These are phyloP conservation scores for Coemansia sp. DNA, from an alignment of 192 early-diverging fungal genomes.

Conservation along the genomic window DNA sequence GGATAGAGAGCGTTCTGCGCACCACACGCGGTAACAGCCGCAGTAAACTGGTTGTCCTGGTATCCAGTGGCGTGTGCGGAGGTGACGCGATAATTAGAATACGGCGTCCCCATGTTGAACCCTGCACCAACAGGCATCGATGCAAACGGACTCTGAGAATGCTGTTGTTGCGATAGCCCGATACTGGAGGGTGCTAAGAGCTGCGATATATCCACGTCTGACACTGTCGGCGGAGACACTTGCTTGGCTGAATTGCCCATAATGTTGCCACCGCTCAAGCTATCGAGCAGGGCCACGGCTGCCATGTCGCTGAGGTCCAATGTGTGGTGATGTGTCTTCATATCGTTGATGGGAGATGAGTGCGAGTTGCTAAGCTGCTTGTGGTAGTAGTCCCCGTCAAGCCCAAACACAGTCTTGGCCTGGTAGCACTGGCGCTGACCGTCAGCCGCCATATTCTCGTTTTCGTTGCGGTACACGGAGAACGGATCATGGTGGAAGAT, in stretches of 20 bases:
- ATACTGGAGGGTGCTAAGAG: constrained; percentile 5
- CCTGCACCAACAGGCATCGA: background rate
- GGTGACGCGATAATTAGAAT: constrained; percentile 39
- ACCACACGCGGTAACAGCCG: background rate
- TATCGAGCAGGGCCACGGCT: constrained; percentile 50
- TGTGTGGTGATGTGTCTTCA: constrained; percentile 8
- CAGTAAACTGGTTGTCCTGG: background rate
- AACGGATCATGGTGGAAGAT: constrained; percentile 29
- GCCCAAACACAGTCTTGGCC: constrained; percentile 8
- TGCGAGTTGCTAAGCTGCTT: constrained; percentile 3
- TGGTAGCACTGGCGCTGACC: constrained; percentile 7
- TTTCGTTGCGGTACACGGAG: constrained; percentile 14
- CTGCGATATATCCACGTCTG: constrained; percentile 14
- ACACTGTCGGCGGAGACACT: constrained; percentile 13
- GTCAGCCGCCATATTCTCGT: constrained; percentile 21
- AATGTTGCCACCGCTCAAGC: constrained; percentile 30
- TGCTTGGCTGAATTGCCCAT: constrained; percentile 6
- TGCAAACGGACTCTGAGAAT: constrained; percentile 1
- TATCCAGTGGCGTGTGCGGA: constrained; percentile 18
- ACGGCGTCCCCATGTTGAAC: constrained; percentile 10
- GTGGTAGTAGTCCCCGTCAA: background rate
- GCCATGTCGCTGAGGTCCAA: constrained; percentile 49
- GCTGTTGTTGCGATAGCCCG: background rate
- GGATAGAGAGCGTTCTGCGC: constrained; percentile 9
- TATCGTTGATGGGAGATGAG: background rate